phyloP scores from a whole-genome alignment of 768 basidiomycete species.

The Pulveroboletus sp. region DNA sequence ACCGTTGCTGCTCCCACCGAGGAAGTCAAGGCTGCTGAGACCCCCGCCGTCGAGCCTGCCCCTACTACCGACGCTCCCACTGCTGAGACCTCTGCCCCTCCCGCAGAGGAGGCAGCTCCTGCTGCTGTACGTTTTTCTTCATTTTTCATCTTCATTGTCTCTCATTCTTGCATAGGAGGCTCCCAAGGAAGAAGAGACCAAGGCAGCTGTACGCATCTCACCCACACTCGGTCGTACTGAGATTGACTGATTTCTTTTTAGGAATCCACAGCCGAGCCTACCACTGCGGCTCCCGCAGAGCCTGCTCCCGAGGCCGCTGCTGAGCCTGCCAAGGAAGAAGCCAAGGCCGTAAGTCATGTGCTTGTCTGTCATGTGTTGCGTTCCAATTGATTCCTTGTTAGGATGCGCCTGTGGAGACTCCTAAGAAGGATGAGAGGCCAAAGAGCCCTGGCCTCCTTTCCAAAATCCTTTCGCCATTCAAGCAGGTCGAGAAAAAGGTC shows the following conservation, averaged over 20 bases:
- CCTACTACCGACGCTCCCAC: conserved; percentile 29
- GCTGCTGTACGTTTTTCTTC: conserved; percentile 31
- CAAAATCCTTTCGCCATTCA: conserved; percentile 80
- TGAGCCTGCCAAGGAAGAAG: conserved; percentile 41
- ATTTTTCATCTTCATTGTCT: not conserved
- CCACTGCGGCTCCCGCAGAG: conserved; percentile 23
- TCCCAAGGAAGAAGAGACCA: conserved; percentile 39
- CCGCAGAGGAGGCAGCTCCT: conserved; percentile 33
- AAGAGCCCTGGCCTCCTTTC: conserved; percentile 76
- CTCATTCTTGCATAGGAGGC: conserved; percentile 32
- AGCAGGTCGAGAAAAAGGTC: conserved; percentile 55
- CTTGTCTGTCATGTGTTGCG: conserved; percentile 26
- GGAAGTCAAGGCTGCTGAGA: conserved; percentile 52
- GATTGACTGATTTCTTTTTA: conserved; percentile 14
- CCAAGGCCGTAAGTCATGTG: conserved; percentile 35
- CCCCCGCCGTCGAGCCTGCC: conserved; percentile 30
- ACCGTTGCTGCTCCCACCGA: conserved; percentile 47
- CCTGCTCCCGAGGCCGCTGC: conserved; percentile 29
- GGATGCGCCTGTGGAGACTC: conserved; percentile 44
- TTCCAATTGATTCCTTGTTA: conserved; percentile 15
- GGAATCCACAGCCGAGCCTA: conserved; percentile 36
- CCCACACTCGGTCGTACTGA: fast-evolving
- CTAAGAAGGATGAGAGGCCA: conserved; percentile 76
- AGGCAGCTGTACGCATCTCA: conserved; percentile 34
- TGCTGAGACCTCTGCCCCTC: conserved; percentile 23